A percentile compares a stretch with the other conserved stretches of the same genome.
Evolutionary conservation across 495 filamentous ascomycete species (phyloP).

Genomic region (Talaromyces ruber): DNA sequence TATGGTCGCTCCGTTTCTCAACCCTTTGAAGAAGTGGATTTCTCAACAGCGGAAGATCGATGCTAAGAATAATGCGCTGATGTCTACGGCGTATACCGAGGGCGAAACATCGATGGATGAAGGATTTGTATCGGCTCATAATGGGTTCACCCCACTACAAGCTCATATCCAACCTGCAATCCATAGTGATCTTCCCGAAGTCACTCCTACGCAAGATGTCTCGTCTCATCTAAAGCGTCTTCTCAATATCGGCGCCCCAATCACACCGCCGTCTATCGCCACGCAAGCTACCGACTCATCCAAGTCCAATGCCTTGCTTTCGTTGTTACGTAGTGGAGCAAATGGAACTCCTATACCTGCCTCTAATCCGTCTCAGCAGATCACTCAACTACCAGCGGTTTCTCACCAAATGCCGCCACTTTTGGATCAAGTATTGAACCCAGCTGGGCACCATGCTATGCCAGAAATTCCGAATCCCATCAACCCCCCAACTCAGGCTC

Average conservation of each 20-base stretch:
- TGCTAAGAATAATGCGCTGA: conserved; percentile 20
- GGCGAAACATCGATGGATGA: conserved; percentile 32
- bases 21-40: conserved; percentile 85
- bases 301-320: conserved; percentile 48
- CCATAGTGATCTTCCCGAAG: conserved; percentile 35
- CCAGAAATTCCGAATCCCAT: not conserved
- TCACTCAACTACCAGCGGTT: not conserved
- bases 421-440: not conserved
- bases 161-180: conserved; percentile 13
- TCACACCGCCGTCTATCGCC: not conserved
- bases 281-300: conserved; percentile 16
- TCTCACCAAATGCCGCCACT: not conserved
- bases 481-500: conserved; percentile 25
- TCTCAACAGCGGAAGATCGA: conserved; percentile 67
- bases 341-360: conserved; percentile 17
- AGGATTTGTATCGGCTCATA: conserved; percentile 11
- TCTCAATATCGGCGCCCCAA: conserved; percentile 45
- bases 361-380: not conserved
- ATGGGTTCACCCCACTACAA: conserved; percentile 11
- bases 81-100: conserved; percentile 16
- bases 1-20: conserved; percentile 93
- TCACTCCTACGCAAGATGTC: conserved; percentile 35
- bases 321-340: conserved; percentile 45
- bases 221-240: conserved; percentile 55
- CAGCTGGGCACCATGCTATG: not conserved